phyloP scores from a whole-genome alignment of 2,329 filamentous ascomycete genomes.

The Aspergillus sp. region DNA sequence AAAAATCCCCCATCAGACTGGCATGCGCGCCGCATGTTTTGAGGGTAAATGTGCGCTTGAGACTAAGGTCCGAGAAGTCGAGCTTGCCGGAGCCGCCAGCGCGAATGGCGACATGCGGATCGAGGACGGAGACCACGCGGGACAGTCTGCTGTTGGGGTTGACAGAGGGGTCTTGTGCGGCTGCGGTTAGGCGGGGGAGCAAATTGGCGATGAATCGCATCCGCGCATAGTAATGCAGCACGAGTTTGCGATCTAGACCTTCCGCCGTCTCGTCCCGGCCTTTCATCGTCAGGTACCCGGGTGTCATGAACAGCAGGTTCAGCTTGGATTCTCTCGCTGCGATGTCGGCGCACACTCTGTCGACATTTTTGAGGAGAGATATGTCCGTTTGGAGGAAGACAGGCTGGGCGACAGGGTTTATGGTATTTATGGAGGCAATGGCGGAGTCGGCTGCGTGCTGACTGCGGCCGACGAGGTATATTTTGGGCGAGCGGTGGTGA shows the following conservation, averaged over 20 bases:
- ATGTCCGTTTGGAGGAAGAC: slow-evolving; percentile 26
- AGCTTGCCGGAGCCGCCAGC: slow-evolving; percentile 26
- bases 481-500: slow-evolving; percentile 31
- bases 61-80: slow-evolving; percentile 33
- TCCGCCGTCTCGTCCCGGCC: slow-evolving; percentile 34
- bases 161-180: too few species aligned
- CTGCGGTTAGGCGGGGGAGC: slow-evolving; percentile 24
- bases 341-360: slow-evolving; percentile 23
- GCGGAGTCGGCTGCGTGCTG: slow-evolving; percentile 31
- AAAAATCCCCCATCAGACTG: slow-evolving; percentile 30
- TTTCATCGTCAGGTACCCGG: slow-evolving; percentile 25
- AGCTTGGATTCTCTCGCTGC: slow-evolving; percentile 18
- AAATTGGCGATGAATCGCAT: slow-evolving; percentile 37
- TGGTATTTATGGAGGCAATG: slow-evolving; percentile 28
- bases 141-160: slow-evolving; percentile 14
- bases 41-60: slow-evolving; percentile 27
- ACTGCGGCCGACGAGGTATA: slow-evolving; percentile 45
- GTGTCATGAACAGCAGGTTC: slow-evolving; percentile 32
- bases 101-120: slow-evolving; percentile 11
- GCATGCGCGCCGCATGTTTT: slow-evolving; percentile 29
- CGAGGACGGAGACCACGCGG: slow-evolving; percentile 34
- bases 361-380: slow-evolving; percentile 26
- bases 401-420: slow-evolving; percentile 16
- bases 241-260: slow-evolving; percentile 39
- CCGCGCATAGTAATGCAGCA: slow-evolving; percentile 39